Percentiles rank a stretch among this genome's conserved stretches.
Evolutionary conservation across 495 filamentous ascomycete genomes (phyloP).

Genomic region (Penicillium salamii): DNA sequence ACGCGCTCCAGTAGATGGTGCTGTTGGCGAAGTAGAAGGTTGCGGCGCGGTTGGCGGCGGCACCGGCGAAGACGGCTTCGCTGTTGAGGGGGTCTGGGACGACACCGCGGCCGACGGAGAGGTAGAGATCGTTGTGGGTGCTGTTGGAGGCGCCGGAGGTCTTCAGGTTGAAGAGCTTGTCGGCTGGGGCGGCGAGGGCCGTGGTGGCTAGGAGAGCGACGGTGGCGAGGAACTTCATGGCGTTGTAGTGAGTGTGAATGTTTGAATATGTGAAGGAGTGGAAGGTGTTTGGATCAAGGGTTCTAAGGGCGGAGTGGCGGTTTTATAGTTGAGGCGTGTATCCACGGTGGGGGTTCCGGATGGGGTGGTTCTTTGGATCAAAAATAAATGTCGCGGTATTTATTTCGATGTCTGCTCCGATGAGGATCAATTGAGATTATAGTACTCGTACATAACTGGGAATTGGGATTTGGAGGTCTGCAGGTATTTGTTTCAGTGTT

Average conservation of each 20-base stretch:
- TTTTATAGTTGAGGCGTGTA: constrained; percentile 4
- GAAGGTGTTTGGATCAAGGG: background rate
- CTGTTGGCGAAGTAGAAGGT: constrained; percentile 17
- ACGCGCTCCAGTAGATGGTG: constrained; percentile 9
- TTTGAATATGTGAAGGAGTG: background rate
- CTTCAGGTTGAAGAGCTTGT: constrained; percentile 19
- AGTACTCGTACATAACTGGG: too few species aligned
- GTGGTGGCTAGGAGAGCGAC: constrained; percentile 17
- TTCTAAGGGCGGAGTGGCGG: constrained; percentile 1
- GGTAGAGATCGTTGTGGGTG: constrained; percentile 15
- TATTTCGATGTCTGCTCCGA: too few species aligned
- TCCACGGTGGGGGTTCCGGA: constrained; percentile 7
- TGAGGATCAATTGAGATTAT: too few species aligned
- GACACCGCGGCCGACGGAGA: constrained; percentile 8
- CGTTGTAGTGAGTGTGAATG: background rate
- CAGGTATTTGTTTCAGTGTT: background rate
- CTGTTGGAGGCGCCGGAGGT: constrained; percentile 15
- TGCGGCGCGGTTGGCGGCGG: constrained; percentile 5
- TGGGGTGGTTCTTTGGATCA: constrained; percentile 1
- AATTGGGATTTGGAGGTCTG: too few species aligned
- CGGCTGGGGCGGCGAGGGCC: constrained; percentile 14
- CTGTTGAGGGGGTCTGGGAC: constrained; percentile 19
- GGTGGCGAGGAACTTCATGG: constrained; percentile 21
- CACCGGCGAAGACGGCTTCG: constrained; percentile 16
- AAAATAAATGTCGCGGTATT: background rate